A percentile compares a stretch with the other conserved stretches of the same genome.
These are phyloP conservation scores for Tetratostichococcus sp. DNA, from an alignment of 139 green algal species.

Conservation along the genomic window DNA sequence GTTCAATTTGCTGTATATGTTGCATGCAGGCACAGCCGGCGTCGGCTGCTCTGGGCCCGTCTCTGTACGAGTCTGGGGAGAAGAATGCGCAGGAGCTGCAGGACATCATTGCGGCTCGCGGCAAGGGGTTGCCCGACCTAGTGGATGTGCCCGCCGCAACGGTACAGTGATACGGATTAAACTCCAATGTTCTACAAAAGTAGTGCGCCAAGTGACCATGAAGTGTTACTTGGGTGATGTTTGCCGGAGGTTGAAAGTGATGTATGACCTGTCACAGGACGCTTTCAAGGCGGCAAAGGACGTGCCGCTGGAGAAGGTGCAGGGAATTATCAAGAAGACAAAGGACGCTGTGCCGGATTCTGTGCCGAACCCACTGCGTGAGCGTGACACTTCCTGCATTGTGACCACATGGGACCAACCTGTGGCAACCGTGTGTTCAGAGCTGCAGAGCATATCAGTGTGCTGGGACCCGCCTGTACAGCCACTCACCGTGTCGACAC, in stretches of 20 bases:
- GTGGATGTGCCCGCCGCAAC: background rate
- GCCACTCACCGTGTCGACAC: too few species aligned
- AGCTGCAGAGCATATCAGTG: too few species aligned
- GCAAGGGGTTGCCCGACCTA: background rate
- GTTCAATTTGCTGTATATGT: too few species aligned
- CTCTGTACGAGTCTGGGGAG: background rate
- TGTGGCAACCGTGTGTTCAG: too few species aligned
- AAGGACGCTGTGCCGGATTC: background rate
- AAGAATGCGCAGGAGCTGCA: background rate
- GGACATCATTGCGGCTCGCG: background rate
- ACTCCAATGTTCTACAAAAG: too few species aligned
- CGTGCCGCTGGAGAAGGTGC: background rate
- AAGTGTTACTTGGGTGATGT: too few species aligned
- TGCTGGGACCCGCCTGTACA: too few species aligned
- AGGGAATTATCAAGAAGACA: background rate
- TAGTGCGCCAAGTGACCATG: too few species aligned
- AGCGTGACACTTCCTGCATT: too few species aligned
- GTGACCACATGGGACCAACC: too few species aligned
- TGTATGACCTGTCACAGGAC: background rate
- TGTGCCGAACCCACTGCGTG: background rate
- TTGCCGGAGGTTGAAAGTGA: too few species aligned
- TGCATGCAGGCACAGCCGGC: background rate
- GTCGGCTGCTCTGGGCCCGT: too few species aligned
- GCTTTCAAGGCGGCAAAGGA: background rate
- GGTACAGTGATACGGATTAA: background rate